phyloP scores from a whole-genome alignment of 176 grass and related monocot species.

The Zoysia pacifica region DNA sequence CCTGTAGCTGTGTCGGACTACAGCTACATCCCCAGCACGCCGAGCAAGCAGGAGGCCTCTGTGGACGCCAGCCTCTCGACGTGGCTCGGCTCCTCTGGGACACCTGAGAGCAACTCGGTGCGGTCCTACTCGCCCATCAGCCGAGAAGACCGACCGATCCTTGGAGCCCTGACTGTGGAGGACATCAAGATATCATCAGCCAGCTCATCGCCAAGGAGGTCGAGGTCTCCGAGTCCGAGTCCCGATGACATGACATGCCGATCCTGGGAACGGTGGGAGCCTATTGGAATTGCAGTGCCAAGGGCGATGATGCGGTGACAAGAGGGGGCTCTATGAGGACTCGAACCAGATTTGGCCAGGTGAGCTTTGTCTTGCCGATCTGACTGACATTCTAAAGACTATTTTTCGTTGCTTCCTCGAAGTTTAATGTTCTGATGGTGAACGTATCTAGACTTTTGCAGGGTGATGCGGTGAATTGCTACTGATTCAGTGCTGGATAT shows the following conservation, averaged over 20 bases:
- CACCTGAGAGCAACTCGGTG: slow-evolving; percentile 52
- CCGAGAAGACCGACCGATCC: slow-evolving; percentile 79
- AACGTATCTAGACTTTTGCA: slow-evolving; percentile 27
- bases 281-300: slow-evolving; percentile 64
- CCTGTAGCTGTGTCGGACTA: slow-evolving; percentile 20
- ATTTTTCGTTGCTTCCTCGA: neutral
- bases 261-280: slow-evolving; percentile 87
- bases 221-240: slow-evolving; percentile 64
- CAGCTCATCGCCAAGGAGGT: slow-evolving; percentile 71
- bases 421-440: slow-evolving; percentile 3
- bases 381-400: slow-evolving; percentile 1
- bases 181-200: slow-evolving; percentile 85
- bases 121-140: slow-evolving; percentile 55
- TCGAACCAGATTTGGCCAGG: slow-evolving; percentile 56
- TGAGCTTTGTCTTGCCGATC: slow-evolving; percentile 11
- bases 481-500: neutral
- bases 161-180: slow-evolving; percentile 81
- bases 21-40: slow-evolving; percentile 53
- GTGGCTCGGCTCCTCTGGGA: slow-evolving; percentile 64
- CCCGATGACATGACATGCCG: slow-evolving; percentile 84
- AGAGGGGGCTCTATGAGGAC: slow-evolving; percentile 55
- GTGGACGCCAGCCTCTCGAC: slow-evolving; percentile 91
- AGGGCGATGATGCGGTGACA: slow-evolving; percentile 35
- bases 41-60: slow-evolving; percentile 64
- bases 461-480: slow-evolving; percentile 33